A percentile compares a stretch with the other conserved stretches of the same genome.
These are phyloP conservation scores for Andrographis paniculata DNA, from an alignment of 305 asterid species.

Conservation along the genomic window DNA sequence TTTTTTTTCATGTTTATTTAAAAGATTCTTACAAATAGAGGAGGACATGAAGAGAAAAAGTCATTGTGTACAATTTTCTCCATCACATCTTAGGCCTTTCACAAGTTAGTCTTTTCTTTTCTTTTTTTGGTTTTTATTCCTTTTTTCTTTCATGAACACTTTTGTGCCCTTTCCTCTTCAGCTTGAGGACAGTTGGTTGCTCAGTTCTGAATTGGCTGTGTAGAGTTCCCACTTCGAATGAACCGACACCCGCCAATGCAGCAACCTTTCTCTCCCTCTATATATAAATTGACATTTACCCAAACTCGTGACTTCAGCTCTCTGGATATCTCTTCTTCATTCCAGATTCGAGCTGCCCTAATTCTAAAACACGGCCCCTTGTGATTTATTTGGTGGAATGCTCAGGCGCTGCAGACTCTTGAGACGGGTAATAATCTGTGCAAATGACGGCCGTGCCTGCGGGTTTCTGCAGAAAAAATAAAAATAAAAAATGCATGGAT, in stretches of 20 bases:
- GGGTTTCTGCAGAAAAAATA: constrained; percentile 81
- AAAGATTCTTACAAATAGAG: constrained; percentile 19
- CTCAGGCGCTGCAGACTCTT: constrained; percentile 57
- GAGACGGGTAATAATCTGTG: constrained; percentile 72
- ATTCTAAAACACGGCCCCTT: constrained; percentile 28
- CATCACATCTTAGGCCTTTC: constrained; percentile 19
- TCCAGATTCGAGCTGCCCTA: constrained; percentile 24
- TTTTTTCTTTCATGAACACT: too few species aligned
- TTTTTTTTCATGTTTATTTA: constrained; percentile 7
- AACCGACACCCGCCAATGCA: constrained; percentile 66
- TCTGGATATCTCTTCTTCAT: constrained; percentile 31
- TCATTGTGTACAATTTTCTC: constrained; percentile 16
- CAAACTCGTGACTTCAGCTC: constrained; percentile 1
- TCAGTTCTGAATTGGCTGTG: constrained; percentile 35
- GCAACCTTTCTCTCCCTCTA: constrained; percentile 21
- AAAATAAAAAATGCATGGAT: neutral
- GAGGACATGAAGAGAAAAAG: constrained; percentile 20
- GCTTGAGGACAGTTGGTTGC: constrained; percentile 23
- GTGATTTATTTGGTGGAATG: constrained; percentile 31
- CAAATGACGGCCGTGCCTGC: constrained; percentile 78
- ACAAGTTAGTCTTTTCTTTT: constrained; percentile 17
- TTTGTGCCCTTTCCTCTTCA: too few species aligned
- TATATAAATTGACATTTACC: constrained; percentile 21
- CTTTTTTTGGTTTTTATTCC: constrained; percentile 28
- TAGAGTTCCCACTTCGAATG: constrained; percentile 87